Percentiles rank a stretch among this genome's conserved stretches.
These are phyloP conservation scores for Nothomitra cinnamomea DNA, from an alignment of 2,329 filamentous ascomycete species.

Conservation along the genomic window DNA sequence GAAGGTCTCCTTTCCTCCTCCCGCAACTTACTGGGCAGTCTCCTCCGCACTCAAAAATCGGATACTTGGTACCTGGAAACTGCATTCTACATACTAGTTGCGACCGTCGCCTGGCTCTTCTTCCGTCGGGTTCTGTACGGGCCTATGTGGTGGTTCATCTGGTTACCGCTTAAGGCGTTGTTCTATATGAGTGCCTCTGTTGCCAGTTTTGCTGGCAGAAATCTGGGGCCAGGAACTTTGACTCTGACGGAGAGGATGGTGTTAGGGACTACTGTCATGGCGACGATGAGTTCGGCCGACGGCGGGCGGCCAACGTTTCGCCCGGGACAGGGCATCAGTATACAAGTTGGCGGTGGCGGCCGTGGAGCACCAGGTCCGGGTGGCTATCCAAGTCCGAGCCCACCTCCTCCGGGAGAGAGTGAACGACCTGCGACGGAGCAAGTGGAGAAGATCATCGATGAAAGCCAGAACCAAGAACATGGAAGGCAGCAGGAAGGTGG, in stretches of 20 bases:
- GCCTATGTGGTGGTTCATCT: slow-evolving; percentile 76
- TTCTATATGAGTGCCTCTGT: slow-evolving; percentile 27
- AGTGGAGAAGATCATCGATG: slow-evolving; percentile 37
- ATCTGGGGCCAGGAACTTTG: not conserved
- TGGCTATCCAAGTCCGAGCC: slow-evolving; percentile 10
- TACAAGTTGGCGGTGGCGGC: slow-evolving; percentile 34
- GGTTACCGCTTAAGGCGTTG: slow-evolving; percentile 56
- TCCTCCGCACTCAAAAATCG: slow-evolving; percentile 79
- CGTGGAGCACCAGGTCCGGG: slow-evolving; percentile 19
- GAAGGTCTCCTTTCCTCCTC: slow-evolving; percentile 62
- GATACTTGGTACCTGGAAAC: slow-evolving; percentile 97
- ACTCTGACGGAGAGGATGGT: not conserved
- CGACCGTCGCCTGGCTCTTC: slow-evolving; percentile 68
- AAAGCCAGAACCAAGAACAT: slow-evolving; percentile 14
- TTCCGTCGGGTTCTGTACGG: slow-evolving; percentile 78
- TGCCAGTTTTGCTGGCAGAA: not conserved
- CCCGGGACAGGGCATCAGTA: slow-evolving; percentile 7
- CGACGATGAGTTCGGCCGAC: slow-evolving; percentile 15
- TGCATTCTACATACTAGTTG: slow-evolving; percentile 63
- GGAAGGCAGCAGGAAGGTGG: slow-evolving; percentile 12
- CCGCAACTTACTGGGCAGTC: slow-evolving; percentile 55
- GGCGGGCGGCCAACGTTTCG: slow-evolving; percentile 19
- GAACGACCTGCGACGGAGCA: slow-evolving; percentile 15
- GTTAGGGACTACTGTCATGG: not conserved
- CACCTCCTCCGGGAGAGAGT: slow-evolving; percentile 9